Conservation (phyloP, 345 rosid genomes). For the Arabis hirsuta region DNA sequence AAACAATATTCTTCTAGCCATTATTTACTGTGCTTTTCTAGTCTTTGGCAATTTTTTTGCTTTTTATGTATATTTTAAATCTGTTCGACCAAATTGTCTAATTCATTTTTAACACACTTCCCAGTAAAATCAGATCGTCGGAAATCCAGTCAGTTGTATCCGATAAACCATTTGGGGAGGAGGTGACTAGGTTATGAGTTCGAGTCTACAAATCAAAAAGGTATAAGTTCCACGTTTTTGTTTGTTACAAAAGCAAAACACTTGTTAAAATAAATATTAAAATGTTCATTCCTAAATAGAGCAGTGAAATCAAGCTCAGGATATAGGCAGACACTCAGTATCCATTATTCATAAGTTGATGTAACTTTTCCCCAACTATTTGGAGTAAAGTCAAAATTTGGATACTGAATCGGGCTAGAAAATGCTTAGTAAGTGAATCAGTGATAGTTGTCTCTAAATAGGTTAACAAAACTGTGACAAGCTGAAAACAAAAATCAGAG, state of each 20-base stretch:
- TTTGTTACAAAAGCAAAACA: background rate
- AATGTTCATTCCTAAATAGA: background rate
- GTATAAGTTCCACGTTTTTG: background rate
- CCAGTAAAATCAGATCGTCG: background rate
- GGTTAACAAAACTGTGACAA: constrained; percentile 30
- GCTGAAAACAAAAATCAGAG: constrained; percentile 11
- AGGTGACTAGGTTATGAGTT: constrained; percentile 4
- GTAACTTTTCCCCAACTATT: background rate
- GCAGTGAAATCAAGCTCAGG: constrained; percentile 4
- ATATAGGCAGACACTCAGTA: background rate
- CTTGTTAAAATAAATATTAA: background rate
- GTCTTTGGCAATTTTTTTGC: background rate
- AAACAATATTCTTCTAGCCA: background rate
- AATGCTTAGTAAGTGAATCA: background rate
- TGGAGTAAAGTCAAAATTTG: constrained; percentile 11
- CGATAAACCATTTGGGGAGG: background rate
- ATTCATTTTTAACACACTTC: background rate
- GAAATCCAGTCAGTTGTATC: background rate
- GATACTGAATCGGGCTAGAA: constrained; percentile 28
- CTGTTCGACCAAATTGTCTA: background rate
- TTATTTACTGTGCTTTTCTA: background rate
- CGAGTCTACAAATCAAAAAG: background rate
- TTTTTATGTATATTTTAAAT: background rate
- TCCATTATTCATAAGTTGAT: constrained; percentile 13
- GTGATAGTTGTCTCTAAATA: constrained; percentile 19